Evolutionary conservation across 225 moss, liverwort and hornwort genomes (phyloP).

Genomic region (Neckera pumila): DNA sequence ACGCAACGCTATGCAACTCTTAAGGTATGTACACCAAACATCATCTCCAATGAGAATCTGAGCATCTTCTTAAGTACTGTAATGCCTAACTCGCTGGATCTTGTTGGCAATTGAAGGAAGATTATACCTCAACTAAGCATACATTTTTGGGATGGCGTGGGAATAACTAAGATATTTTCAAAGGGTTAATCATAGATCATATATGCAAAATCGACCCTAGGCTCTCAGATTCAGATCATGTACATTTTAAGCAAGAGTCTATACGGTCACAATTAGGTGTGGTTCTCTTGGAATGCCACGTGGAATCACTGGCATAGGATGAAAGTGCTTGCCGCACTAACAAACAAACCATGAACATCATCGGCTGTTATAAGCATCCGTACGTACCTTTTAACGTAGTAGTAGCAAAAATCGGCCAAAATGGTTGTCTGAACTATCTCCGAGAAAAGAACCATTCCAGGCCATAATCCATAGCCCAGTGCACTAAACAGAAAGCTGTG

Average conservation of each 20-base stretch:
- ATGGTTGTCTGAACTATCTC: slow-evolving; percentile 96
- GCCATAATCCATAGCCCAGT: slow-evolving; percentile 87
- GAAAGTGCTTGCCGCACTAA: background rate
- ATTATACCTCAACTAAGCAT: background rate
- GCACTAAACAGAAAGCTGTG: slow-evolving; percentile 65
- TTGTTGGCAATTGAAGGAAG: background rate
- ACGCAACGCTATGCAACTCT: too few species aligned
- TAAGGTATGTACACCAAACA: background rate
- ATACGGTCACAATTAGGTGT: background rate
- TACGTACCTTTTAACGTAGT: slow-evolving; percentile 79
- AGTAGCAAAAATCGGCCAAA: slow-evolving; percentile 97
- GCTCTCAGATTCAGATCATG: background rate
- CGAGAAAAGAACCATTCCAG: slow-evolving; percentile 85
- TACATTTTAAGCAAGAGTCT: background rate
- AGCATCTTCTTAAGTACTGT: background rate
- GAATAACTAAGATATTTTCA: background rate
- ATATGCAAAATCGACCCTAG: background rate
- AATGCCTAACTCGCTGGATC: background rate
- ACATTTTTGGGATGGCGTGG: background rate
- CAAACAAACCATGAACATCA: background rate
- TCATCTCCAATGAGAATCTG: background rate
- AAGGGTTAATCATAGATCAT: background rate
- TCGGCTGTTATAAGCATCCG: background rate
- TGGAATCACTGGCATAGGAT: background rate
- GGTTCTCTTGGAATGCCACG: background rate